Conservation (phyloP, 371 early-diverging fungal species). For the Mortierella sp. region DNA sequence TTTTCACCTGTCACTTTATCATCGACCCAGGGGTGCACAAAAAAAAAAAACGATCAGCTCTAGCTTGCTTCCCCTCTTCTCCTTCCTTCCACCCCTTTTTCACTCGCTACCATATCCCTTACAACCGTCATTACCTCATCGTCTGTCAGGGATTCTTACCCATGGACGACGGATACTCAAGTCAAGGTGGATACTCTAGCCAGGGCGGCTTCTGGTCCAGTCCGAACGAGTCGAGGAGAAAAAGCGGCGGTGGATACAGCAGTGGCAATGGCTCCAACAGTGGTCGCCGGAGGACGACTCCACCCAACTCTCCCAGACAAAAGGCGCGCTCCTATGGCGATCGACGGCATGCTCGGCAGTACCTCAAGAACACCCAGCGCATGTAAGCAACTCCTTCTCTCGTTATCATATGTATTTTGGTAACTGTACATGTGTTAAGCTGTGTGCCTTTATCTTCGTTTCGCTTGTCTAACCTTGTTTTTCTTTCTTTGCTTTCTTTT, state of each 20-base stretch:
- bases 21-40: neutral
- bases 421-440: neutral
- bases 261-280: slow-evolving; percentile 40
- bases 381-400: slow-evolving; percentile 30
- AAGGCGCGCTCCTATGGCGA: slow-evolving; percentile 48
- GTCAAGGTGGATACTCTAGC: slow-evolving; percentile 51
- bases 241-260: slow-evolving; percentile 14
- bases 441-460: neutral
- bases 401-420: neutral
- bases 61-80: neutral
- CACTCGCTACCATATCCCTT: neutral
- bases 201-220: slow-evolving; percentile 49
- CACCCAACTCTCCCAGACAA: slow-evolving; percentile 38
- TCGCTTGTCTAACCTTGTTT: neutral
- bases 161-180: slow-evolving; percentile 55
- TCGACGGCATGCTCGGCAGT: slow-evolving; percentile 51
- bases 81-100: neutral
- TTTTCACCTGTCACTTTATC: neutral
- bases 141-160: slow-evolving; percentile 29
- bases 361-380: slow-evolving; percentile 50
- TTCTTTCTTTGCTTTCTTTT: slow-evolving; percentile 5
- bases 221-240: slow-evolving; percentile 23
- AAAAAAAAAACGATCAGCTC: neutral
- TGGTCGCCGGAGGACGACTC: slow-evolving; percentile 36
- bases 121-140: slow-evolving; percentile 2